Evolutionary conservation across 805 yeast genomes (phyloP), one percentile per base, ranked within the genome.

Genomic region (Saturnispora zaruensis): DNA sequence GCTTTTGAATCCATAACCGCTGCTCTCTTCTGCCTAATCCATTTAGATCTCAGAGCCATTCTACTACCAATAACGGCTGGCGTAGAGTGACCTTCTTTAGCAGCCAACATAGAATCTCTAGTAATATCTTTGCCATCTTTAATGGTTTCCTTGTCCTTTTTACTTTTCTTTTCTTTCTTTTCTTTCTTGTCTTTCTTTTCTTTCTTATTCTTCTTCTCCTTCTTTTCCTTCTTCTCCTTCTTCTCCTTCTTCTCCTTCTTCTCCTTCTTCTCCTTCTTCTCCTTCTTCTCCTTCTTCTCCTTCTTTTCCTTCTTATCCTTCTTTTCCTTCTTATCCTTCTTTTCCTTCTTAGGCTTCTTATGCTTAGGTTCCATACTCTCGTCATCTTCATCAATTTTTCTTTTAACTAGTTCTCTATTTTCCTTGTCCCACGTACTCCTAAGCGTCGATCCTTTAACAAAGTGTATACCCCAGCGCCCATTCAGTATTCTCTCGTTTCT

Each of bases 1-100:
- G 96, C 89, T 64, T 87, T 82, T 2, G 84, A 76, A 63, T 91
- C 98, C 81, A 84, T 78, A 0, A 90, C 88, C 1, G 97, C 91
- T 9, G 95, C 93, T 59, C 93, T 77, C 64, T 91, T 91, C 65
- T 89, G 96, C 56, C 76, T 83, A 49, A 91, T 90, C 83, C 88
- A 90, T 65, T 79, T 83, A 21, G 95, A 82, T 64, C 98, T 78
- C 4, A 85, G 85, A 1, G 95, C 82, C 45, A 80, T 63, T 59
- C 85, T 73, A n/a, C 83, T 75, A 11, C 76, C 57, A 1, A 76
- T 67, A 1, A 67, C 69, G 6, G 72, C 56, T 7, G 65, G 57
- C n/a, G 55, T 53, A 5, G 52, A 41, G 18, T 53, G 26, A 23
- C 45, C 26, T 28, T 62, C 69, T 33, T 66, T 69, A 7, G 74